Base-by-base conservation (phyloP, 305 asterid species). In the Fraxinus xanthoxyloides region DNA sequence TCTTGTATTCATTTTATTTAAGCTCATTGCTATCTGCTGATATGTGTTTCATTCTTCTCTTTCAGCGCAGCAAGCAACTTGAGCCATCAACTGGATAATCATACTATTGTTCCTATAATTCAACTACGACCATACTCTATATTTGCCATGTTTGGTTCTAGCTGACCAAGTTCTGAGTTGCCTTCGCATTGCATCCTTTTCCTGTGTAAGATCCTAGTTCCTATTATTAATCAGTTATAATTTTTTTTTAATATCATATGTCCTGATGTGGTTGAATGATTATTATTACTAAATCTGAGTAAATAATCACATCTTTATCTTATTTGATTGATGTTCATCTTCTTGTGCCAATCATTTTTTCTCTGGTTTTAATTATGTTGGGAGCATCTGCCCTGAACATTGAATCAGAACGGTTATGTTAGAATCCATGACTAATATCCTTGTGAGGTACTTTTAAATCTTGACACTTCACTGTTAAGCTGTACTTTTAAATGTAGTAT, bases 1-100 rank as follows among this genome's bases (percentile, higher is more conserved):
- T 36, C 30, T 79, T 51, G 26, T 23, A 19, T 67, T 36, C 75
- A 32, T 23, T 70, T 75, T 84, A n/a, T 1, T 82, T 43, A 77
- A 5, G 17, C 38, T 76, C 72, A 17, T 77, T 70, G 61, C 76
- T 40, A 3, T 51, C 77, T 76, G 32, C 43, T 80, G 67, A 8
- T 80, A 35, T 51, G 10, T 40, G 69, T 34, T 72, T 72, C 76
- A 28, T 77, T 83, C 82, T 83, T 43, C 61, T 56, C 72, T 35
- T 72, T n/a, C 82, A 72, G 81, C 63, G n/a, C 69, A 56, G 51
- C 75, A 69, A n/a, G 76, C 48, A 32, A 7, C 26, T 48, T 73
- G 77, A 30, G 76, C 69, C 30, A 40, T 40, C 70, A 56, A 73
- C 35, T 35, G 77, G 77, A 26, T 26, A 78, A 9, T 31, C 19